Conservation (phyloP, 176 grass and related monocot genomes). For the Musa acuminata region DNA sequence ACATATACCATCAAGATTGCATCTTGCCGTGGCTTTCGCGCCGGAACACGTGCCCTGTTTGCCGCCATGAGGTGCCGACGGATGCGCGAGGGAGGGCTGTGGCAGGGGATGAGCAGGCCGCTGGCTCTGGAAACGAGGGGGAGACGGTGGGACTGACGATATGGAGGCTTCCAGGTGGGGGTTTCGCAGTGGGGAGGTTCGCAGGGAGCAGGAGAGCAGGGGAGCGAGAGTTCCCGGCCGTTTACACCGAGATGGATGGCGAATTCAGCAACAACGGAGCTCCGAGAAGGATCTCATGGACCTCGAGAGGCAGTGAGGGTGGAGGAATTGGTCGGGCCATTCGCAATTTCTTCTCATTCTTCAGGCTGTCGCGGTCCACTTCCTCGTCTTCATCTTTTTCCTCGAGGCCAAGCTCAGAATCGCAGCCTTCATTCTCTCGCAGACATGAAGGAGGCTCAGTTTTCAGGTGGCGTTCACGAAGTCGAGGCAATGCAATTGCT, state of each 20-base stretch:
- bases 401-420: neutral
- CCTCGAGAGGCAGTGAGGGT: slow-evolving; percentile 52
- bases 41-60: slow-evolving; percentile 83
- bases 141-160: slow-evolving; percentile 78
- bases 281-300: slow-evolving; percentile 72
- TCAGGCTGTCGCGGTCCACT: slow-evolving; percentile 14
- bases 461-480: slow-evolving; percentile 33
- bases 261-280: slow-evolving; percentile 54
- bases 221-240: slow-evolving; percentile 72
- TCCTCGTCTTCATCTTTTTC: slow-evolving; percentile 1
- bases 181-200: slow-evolving; percentile 78
- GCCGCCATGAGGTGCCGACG: slow-evolving; percentile 84
- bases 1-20: slow-evolving; percentile 94
- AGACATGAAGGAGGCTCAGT: slow-evolving; percentile 14
- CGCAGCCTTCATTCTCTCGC: neutral
- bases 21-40: slow-evolving; percentile 85
- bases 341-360: slow-evolving; percentile 31
- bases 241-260: slow-evolving; percentile 93
- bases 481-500: neutral
- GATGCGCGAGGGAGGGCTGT: slow-evolving; percentile 18
- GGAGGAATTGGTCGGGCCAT: slow-evolving; percentile 35
- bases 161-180: slow-evolving; percentile 87
- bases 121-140: slow-evolving; percentile 18
- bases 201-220: slow-evolving; percentile 54
- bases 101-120: neutral